Evolutionary conservation across 1,284 basidiomycete species (phyloP).

Genomic region (Cryptococcus jaspeensis): DNA sequence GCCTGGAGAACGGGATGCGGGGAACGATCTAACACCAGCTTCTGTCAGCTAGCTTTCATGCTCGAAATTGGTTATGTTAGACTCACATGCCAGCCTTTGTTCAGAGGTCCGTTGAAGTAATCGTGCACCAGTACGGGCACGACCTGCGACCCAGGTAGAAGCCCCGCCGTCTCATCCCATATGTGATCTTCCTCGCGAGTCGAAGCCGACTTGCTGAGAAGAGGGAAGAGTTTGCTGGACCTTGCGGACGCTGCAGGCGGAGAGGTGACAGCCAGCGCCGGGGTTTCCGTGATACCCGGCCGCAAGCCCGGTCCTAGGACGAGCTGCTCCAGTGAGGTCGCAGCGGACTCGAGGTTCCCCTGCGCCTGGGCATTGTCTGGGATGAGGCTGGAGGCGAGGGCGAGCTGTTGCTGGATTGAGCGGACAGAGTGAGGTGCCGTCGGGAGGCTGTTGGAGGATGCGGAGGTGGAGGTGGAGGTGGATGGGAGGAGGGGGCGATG

Average conservation of each 20-base stretch:
- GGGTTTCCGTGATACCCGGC: constrained; percentile 6
- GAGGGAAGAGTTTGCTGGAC: background rate
- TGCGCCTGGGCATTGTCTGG: background rate
- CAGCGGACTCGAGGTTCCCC: constrained; percentile 1
- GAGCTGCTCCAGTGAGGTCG: constrained; percentile 4
- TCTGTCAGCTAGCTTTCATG: background rate
- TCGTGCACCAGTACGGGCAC: constrained; percentile 1
- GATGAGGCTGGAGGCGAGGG: too few species aligned
- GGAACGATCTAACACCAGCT: constrained; percentile 4
- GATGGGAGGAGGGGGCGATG: background rate
- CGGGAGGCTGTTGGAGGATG: constrained; percentile 1
- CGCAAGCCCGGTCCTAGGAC: constrained; percentile 6
- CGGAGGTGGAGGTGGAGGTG: background rate
- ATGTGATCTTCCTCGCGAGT: background rate
- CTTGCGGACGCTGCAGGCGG: background rate
- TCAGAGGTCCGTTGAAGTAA: constrained; percentile 16
- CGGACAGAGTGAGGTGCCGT: background rate
- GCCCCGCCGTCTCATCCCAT: background rate
- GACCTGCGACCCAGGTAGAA: background rate
- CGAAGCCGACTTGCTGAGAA: background rate
- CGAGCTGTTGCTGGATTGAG: background rate
- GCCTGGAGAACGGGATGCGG: background rate
- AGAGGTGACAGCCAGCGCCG: background rate
- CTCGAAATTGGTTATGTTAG: too few species aligned
- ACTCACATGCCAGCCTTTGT: constrained; percentile 22